Base-by-base conservation (phyloP, 768 basidiomycete genomes). In the Phanerochaete carnosa region DNA sequence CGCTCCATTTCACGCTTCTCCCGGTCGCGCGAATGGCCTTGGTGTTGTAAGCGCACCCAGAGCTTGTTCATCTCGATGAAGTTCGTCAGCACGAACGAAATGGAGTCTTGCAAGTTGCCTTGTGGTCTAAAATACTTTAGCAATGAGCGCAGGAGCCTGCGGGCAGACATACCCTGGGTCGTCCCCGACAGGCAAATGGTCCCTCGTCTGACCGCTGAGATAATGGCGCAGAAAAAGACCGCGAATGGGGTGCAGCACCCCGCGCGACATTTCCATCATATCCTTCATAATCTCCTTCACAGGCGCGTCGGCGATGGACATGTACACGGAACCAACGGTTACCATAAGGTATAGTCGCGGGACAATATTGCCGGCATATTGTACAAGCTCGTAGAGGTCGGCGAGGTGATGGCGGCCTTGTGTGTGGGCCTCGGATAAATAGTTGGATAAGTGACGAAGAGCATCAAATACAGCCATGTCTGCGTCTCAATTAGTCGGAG, bases 21-120 rank as follows among this genome's bases (percentile, higher is more conserved):
- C 56, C 95, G 87, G 72, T 99, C 97, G 50, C 94, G 85, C 1
- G 95, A 97, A 69, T 98, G 95, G 0, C 96, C 97, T 69, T 96
- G 93, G 69, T 99, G 97, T 73, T 98, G 97, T 12, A 98, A 81
- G 43, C 97, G 92, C 2, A 99, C 96, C 97, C 97, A 98, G 25
- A 98, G 87, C 73, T 98, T 99, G 83, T 98, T 98, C 96, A 98
- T 99, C 72, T 99, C 97, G 71, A 99, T 94, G 69, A 99, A 98
- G 74, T 98, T 98, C 62, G 95, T 98, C 61, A 99, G 82, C 43
- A 98, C 95, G 71, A 98, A 98, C 2, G 86, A 85, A 63, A 93
- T 96, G 0, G 95, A 98, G 74, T 99, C 97, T 75, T 95, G 89
- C 1, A 99, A 80, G 70, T 94, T 92, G 51, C 96, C 97, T 51